Percentiles rank a stretch among this genome's conserved stretches.
These are phyloP conservation scores for Epichloe elymi DNA, from an alignment of 2,329 filamentous ascomycete species.

Conservation along the genomic window DNA sequence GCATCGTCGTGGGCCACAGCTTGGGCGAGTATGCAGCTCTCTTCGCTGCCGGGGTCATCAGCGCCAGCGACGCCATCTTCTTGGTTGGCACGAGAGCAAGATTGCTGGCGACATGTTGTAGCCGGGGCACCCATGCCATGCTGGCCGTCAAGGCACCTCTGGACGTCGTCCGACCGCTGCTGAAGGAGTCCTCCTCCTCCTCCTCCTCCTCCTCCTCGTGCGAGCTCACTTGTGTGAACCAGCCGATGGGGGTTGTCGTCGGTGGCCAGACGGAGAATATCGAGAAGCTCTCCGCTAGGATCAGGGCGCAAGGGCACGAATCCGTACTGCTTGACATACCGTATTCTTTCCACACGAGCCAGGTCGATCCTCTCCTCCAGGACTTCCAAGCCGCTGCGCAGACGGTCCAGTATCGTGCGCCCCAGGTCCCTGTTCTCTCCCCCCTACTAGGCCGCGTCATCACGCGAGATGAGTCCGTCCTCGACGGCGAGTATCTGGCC, in stretches of 20 bases:
- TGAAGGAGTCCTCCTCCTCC: slow-evolving; percentile 8
- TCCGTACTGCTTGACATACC: slow-evolving; percentile 18
- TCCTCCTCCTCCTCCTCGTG: slow-evolving; percentile 11
- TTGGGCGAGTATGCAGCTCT: slow-evolving; percentile 65
- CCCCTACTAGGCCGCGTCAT: slow-evolving; percentile 31
- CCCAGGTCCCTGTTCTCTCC: slow-evolving; percentile 8
- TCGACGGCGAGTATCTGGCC: slow-evolving; percentile 25
- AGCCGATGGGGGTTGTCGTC: slow-evolving; percentile 30
- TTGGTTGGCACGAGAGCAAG: slow-evolving; percentile 56
- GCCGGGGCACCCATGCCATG: slow-evolving; percentile 50
- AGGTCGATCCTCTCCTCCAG: slow-evolving; percentile 28
- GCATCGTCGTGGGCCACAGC: slow-evolving; percentile 47
- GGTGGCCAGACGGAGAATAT: slow-evolving; percentile 1
- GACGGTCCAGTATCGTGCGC: slow-evolving; percentile 2
- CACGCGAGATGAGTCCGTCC: slow-evolving; percentile 21
- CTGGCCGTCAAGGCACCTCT: slow-evolving; percentile 33
- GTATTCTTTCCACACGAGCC: slow-evolving; percentile 21
- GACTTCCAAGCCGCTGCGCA: slow-evolving; percentile 24
- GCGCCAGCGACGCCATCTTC: slow-evolving; percentile 56
- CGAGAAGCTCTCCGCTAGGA: background rate
- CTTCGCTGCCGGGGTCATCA: slow-evolving; percentile 56
- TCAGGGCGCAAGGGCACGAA: slow-evolving; percentile 11
- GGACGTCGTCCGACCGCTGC: slow-evolving; percentile 21
- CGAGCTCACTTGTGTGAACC: slow-evolving; percentile 44
- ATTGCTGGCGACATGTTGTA: slow-evolving; percentile 52